These are phyloP conservation scores for Oidiodendron maius DNA, from an alignment of 495 filamentous ascomycete genomes.

Conservation along the genomic window DNA sequence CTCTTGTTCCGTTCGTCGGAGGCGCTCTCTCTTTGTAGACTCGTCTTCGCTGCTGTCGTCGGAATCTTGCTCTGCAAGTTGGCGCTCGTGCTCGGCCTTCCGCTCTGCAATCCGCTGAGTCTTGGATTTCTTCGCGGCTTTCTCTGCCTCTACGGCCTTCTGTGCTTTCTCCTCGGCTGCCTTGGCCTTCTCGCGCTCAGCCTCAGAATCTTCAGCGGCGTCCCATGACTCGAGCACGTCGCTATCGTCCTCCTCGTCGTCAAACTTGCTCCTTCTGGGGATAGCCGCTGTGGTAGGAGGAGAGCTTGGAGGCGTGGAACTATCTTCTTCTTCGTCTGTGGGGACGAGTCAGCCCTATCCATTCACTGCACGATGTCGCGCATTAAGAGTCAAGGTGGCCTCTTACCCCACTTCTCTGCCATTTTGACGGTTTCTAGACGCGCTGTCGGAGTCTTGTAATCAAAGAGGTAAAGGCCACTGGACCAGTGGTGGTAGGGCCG, in stretches of 20 bases:
- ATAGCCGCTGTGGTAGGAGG: constrained; percentile 51
- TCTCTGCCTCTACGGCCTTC: constrained; percentile 85
- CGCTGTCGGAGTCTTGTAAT: not conserved
- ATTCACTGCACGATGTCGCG: not conserved
- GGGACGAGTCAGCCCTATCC: constrained; percentile 30
- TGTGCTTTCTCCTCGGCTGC: constrained; percentile 81
- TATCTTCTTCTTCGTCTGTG: constrained; percentile 67
- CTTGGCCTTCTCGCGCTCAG: constrained; percentile 89
- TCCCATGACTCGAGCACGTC: constrained; percentile 95
- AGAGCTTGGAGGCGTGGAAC: constrained; percentile 51
- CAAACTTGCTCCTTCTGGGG: constrained; percentile 74
- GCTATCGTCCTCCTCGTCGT: constrained; percentile 76
- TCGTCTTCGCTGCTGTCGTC: constrained; percentile 61
- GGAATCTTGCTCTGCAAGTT: constrained; percentile 42
- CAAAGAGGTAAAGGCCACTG: too few species aligned
- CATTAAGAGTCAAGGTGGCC: constrained; percentile 7
- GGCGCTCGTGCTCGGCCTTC: constrained; percentile 43
- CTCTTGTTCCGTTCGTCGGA: constrained; percentile 76
- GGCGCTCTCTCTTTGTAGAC: constrained; percentile 60
- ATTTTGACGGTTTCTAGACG: constrained; percentile 12
- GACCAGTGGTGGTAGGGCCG: not conserved
- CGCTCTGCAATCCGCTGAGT: constrained; percentile 81
- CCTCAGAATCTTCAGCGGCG: constrained; percentile 93
- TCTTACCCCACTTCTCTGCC: constrained; percentile 26
- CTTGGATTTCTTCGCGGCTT: constrained; percentile 87